A percentile compares a stretch with the other conserved stretches of the same genome.
These are phyloP conservation scores for Pseudocercospora fuligena DNA, from an alignment of 2,329 filamentous ascomycete genomes.

Conservation along the genomic window DNA sequence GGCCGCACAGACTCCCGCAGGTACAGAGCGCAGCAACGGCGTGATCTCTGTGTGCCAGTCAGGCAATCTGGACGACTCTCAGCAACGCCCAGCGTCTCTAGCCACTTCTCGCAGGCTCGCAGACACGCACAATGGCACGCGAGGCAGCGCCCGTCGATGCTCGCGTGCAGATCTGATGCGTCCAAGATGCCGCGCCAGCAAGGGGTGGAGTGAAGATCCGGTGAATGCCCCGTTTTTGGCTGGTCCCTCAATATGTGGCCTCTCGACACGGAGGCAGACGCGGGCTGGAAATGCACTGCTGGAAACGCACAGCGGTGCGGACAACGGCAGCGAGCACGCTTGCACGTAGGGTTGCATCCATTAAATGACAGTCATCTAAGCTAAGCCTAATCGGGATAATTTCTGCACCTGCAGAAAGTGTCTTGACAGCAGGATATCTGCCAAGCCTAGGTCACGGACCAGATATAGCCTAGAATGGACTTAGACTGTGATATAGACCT, in stretches of 20 bases:
- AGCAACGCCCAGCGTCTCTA: neutral
- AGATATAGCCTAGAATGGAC: too few relatives aligned
- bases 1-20: constrained; percentile 8
- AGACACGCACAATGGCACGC: constrained; percentile 10
- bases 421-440: neutral
- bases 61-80: constrained; percentile 2
- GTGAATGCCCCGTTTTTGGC: constrained; percentile 12
- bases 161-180: constrained; percentile 14
- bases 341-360: neutral
- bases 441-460: too few relatives aligned
- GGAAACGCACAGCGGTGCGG: neutral
- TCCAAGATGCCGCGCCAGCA: constrained; percentile 9
- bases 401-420: neutral
- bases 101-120: neutral
- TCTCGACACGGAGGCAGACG: neutral
- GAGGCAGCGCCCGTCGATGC: constrained; percentile 10
- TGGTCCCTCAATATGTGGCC: neutral
- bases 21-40: constrained; percentile 1
- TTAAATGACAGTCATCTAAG: too few relatives aligned
- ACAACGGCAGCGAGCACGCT: constrained; percentile 1
- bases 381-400: too few relatives aligned
- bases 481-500: too few relatives aligned
- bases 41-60: constrained; percentile 1
- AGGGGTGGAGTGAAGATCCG: constrained; percentile 10
- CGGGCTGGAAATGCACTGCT: constrained; percentile 3